phyloP scores from a whole-genome alignment of 2,329 filamentous ascomycete species.

The Whalleya microplaca region DNA sequence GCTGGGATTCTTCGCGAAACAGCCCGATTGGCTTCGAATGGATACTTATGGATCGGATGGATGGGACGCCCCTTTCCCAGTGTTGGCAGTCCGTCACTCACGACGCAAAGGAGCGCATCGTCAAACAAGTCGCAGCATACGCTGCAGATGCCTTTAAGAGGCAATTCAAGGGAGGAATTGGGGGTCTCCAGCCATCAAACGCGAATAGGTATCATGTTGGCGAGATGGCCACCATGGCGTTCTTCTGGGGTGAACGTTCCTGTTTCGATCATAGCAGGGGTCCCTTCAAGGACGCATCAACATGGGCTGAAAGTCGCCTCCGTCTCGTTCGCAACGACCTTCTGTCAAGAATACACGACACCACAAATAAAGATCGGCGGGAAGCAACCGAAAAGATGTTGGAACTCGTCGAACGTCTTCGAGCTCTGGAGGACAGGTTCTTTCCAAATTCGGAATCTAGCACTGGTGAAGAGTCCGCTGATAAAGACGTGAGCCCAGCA shows the following conservation, averaged over 20 bases:
- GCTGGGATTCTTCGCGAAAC: constrained; percentile 25
- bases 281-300: constrained; percentile 25
- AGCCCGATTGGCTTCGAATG: constrained; percentile 38
- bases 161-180: constrained; percentile 31
- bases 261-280: constrained; percentile 12
- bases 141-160: constrained; percentile 20
- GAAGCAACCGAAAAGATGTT: constrained; percentile 18
- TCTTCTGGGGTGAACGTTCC: constrained; percentile 36
- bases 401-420: constrained; percentile 23
- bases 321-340: constrained; percentile 26
- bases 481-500: constrained; percentile 1
- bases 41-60: constrained; percentile 35
- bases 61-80: constrained; percentile 32
- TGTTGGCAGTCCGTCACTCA: constrained; percentile 30
- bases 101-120: constrained; percentile 33
- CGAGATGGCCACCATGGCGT: constrained; percentile 31
- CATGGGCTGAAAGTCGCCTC: constrained; percentile 27
- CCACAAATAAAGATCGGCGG: constrained; percentile 7
- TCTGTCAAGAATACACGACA: constrained; percentile 5
- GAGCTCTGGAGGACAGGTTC: constrained; percentile 23
- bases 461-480: constrained; percentile 3
- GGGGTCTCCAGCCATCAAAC: constrained; percentile 32
- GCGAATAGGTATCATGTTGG: constrained; percentile 18
- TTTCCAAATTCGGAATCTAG: constrained; percentile 7
- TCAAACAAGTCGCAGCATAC: constrained; percentile 35